phyloP scores from a whole-genome alignment of 2,329 filamentous ascomycete genomes.

The Aspergillus fumigatiaffinis region DNA sequence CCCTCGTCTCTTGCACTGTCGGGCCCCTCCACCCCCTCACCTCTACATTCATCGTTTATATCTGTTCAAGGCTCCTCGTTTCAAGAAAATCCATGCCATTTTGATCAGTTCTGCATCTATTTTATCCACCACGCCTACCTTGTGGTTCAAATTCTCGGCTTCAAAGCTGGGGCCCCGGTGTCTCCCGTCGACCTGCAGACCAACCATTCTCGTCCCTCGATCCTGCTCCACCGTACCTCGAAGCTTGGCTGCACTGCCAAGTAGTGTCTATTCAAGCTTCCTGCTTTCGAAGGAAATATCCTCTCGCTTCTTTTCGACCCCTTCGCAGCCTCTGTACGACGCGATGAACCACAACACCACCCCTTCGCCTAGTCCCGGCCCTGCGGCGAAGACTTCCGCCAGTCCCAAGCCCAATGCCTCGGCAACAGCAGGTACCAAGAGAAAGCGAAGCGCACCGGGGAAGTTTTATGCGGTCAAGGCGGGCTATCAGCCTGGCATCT shows the following conservation, averaged over 20 bases:
- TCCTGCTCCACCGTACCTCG: conserved; percentile 7
- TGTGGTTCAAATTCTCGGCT: conserved; percentile 18
- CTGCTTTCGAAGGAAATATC: background rate
- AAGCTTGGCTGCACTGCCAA: conserved; percentile 11
- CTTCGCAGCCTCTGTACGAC: background rate
- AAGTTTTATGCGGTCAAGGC: conserved; percentile 64
- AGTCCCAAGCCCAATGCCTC: conserved; percentile 21
- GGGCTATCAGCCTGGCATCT: conserved; percentile 59
- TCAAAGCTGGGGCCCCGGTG: conserved; percentile 24
- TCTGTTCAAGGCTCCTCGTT: background rate
- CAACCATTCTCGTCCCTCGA: conserved; percentile 17
- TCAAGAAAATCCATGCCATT: background rate
- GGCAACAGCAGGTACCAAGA: conserved; percentile 49
- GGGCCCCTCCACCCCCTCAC: background rate
- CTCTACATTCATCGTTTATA: background rate
- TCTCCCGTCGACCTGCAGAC: conserved; percentile 23
- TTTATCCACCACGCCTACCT: conserved; percentile 6
- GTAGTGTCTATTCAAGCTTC: conserved; percentile 1
- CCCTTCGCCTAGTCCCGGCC: conserved; percentile 33
- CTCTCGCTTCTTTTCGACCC: background rate
- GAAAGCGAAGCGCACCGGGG: conserved; percentile 49
- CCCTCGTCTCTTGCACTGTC: background rate
- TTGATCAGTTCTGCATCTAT: background rate
- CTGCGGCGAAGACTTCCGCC: conserved; percentile 24
- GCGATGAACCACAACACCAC: conserved; percentile 30